Conservation (phyloP, 768 basidiomycete species). For the Amanita phalloides region DNA sequence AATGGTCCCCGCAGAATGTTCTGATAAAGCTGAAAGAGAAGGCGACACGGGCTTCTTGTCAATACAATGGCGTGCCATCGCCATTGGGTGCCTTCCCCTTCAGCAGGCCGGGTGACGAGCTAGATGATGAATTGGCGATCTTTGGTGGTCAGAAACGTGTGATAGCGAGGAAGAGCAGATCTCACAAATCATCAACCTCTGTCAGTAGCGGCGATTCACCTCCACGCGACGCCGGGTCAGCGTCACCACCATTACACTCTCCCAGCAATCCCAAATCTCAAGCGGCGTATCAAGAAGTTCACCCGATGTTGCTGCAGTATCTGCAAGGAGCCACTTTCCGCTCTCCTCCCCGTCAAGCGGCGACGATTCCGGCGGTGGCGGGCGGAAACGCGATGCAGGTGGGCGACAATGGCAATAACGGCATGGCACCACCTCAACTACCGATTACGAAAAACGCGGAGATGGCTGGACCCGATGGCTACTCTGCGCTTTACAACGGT, state of each 20-base stretch:
- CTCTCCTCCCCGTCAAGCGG: background rate
- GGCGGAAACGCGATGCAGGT: background rate
- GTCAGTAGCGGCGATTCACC: constrained; percentile 6
- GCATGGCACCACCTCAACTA: too few species aligned
- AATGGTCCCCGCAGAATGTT: constrained; percentile 22
- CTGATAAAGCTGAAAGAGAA: constrained; percentile 35
- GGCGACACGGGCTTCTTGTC: constrained; percentile 25
- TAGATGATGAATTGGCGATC: constrained; percentile 39
- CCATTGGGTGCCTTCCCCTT: constrained; percentile 8
- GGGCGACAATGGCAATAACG: background rate
- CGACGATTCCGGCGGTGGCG: background rate
- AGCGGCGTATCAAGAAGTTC: background rate
- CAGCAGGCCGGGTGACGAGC: constrained; percentile 12
- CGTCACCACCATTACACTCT: constrained; percentile 11
- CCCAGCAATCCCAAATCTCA: background rate
- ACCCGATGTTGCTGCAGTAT: constrained; percentile 6
- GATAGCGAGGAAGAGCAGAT: constrained; percentile 20
- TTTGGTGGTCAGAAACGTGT: constrained; percentile 43
- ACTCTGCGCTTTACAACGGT: background rate
- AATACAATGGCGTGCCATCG: constrained; percentile 13
- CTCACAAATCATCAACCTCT: background rate
- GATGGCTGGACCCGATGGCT: background rate
- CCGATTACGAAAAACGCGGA: background rate
- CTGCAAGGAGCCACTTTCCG: constrained; percentile 2
- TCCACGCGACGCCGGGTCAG: constrained; percentile 2